Percentiles rank a stretch among this genome's conserved stretches.
phyloP scores from a whole-genome alignment of 169 alveolate species.

The Cytauxzoon felis region DNA sequence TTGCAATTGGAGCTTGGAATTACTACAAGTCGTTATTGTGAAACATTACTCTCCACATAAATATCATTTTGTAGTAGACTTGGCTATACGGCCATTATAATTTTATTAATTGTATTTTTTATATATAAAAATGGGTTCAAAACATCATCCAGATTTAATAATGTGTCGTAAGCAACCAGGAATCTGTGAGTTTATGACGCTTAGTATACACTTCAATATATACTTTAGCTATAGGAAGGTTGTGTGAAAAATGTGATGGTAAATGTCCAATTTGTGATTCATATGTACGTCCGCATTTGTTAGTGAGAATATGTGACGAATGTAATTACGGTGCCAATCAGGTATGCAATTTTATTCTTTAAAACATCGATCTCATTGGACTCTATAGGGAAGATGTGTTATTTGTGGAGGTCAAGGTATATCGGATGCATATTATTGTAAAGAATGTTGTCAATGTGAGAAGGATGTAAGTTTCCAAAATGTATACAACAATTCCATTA shows the following conservation, averaged over 20 bases:
- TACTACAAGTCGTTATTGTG: conserved; percentile 5
- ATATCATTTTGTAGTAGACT: conserved; percentile 25
- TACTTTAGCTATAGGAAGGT: conserved; percentile 90
- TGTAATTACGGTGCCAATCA: conserved; percentile 96
- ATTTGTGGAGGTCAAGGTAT: conserved; percentile 98
- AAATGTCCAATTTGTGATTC: conserved; percentile 99
- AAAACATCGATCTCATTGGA: background rate
- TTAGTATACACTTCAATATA: background rate
- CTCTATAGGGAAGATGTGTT: conserved; percentile 94
- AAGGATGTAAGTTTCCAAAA: conserved; percentile 83
- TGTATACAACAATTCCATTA: background rate
- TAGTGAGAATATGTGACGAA: conserved; percentile 97
- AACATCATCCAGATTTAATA: conserved; percentile 90
- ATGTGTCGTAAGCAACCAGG: conserved; percentile 99
- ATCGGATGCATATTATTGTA: conserved; percentile 98
- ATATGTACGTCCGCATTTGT: conserved; percentile 94
- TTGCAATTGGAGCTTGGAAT: background rate
- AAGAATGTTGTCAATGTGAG: conserved; percentile 95
- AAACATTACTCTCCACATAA: conserved; percentile 16
- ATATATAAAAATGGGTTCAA: conserved; percentile 48
- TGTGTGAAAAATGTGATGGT: conserved; percentile 98
- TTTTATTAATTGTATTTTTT: background rate
- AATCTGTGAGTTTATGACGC: conserved; percentile 69
- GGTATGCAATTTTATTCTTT: conserved; percentile 40
- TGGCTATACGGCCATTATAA: background rate